Base-by-base conservation (phyloP, 164 flowering plant species). In the Saururus chinensis region DNA sequence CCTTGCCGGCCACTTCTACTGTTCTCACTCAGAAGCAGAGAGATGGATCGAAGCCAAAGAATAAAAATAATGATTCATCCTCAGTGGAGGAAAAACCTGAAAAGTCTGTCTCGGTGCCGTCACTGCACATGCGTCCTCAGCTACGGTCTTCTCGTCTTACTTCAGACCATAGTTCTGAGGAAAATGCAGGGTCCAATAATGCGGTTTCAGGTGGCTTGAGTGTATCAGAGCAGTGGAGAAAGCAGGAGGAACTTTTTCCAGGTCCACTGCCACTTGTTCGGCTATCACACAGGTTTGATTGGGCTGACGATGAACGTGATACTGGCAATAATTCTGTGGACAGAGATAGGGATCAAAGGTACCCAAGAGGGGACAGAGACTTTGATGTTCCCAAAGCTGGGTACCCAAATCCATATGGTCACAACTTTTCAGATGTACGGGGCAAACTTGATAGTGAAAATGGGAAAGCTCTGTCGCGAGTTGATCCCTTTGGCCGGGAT, bases 271-370 rank as follows among this genome's bases (percentile, higher is more conserved):
- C 96, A 14, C 65, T 85, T 41, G 91, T 90, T 53, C 76, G 78
- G 53, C 60, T 88, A 70, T 79, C 78, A 56, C 91, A 89, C 12
- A 82, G 89, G 54, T 88, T 92, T 66, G 97, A 93, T 67, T 93
- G 98, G 98, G 95, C 90, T 40, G 98, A 93, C 72, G 98, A 93
- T 74, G 98, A 93, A 66, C 88, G 98, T 58, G 98, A 93, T 64
- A 88, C 96, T 1, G 73, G 97, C 68, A 77, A 73, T 71, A 77
- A 79, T 53, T 40, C 84, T 40, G 57, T 71, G 7, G 87, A 80
- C 55, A 68, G 82, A 67, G 76, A 74, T 26, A 80, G 84, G 68
- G 86, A 81, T 67, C 72, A 66, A 71, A 87, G 87, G 20, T 69
- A 52, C 72, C 60, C 73, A 1, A 85, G 80, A 68, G 69, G 86